Evolutionary conservation across 2,329 filamentous ascomycete species (phyloP), one percentile per base, ranked within the genome.

Genomic region (Neodidymelliopsis sp.): DNA sequence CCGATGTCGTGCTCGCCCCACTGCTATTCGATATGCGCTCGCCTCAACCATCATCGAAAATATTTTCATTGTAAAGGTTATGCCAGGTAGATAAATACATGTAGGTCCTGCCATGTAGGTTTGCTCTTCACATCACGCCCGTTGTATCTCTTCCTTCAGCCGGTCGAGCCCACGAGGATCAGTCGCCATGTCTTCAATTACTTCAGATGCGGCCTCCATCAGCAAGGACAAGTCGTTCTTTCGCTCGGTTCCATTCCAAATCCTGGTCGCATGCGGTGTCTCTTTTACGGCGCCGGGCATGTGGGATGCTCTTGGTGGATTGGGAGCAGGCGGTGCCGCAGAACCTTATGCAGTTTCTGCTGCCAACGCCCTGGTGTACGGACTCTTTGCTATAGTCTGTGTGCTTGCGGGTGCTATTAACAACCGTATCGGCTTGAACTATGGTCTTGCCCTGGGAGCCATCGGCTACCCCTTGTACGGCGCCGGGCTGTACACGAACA

Each of bases 381-480:
- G 67, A 13, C 62, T 70, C 24, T 69, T 70, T 28, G 55, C 66
- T 13, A 33, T 70, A 15, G 64, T 69, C 10, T 70, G 67, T 37
- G 66, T 66, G 0, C 56, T 60, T 20, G 67, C 67, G 2, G 70
- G 71, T 22, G 70, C 68, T 6, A 71, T 73, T 57, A 72, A 71
- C 55, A 72, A 72, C 42, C 67, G 69, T 16, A 73, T 73, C 22
- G 66, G 65, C 9, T 45, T 69, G 15, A 65, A 59, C 24, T 70
- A 67, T 28, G 66, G 66, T 12, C 55, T 77, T 3, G 72, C 74
- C 4, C 48, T 79, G 3, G 78, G 77, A 7, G 73, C 77, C 0
- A 66, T 75, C 8, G 74, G 74, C 2, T 76, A 75, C 31, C 73
- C 74, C 1, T 55, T 76, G 0, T 76, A 76, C 38, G 73, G 71